These are phyloP conservation scores for Macrolepiota albuminosa DNA, from an alignment of 768 basidiomycete genomes.

Conservation along the genomic window DNA sequence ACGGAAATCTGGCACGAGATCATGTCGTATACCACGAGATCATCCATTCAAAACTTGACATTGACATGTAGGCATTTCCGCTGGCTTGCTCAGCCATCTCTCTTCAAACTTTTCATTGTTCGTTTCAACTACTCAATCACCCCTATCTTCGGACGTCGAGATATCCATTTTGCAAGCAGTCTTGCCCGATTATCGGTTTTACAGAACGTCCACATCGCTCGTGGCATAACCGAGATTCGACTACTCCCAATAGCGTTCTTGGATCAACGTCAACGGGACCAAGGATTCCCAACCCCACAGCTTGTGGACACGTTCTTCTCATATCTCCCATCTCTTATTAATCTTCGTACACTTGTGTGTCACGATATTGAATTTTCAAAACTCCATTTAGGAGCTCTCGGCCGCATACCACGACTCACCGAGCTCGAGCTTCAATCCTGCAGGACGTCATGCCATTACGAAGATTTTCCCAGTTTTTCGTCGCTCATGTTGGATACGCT, in stretches of 20 bases:
- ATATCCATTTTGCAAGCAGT: constrained; percentile 1
- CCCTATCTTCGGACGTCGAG: constrained; percentile 2
- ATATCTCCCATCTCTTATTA: constrained; percentile 11
- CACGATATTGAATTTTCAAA: constrained; percentile 13
- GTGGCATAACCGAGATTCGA: constrained; percentile 13
- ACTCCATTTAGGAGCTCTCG: constrained; percentile 7
- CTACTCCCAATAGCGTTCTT: constrained; percentile 9
- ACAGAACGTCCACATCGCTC: constrained; percentile 6
- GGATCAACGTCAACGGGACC: not conserved
- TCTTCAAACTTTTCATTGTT: constrained; percentile 17
- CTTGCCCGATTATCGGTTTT: constrained; percentile 10
- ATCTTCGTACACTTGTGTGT: constrained; percentile 14
- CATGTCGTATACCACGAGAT: constrained; percentile 6
- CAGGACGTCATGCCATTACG: constrained; percentile 5
- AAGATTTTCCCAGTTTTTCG: constrained; percentile 12
- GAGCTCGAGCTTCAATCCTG: constrained; percentile 18
- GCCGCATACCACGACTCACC: constrained; percentile 10
- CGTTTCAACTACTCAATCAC: constrained; percentile 5
- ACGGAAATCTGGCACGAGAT: constrained; percentile 18
- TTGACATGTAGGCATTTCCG: constrained; percentile 14
- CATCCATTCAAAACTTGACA: constrained; percentile 9
- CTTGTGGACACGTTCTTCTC: constrained; percentile 11
- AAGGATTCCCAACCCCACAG: constrained; percentile 1
- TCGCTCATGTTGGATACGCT: constrained; percentile 8
- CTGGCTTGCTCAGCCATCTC: constrained; percentile 15